phyloP scores from a whole-genome alignment of 768 basidiomycete species.

The Mycena crocata region DNA sequence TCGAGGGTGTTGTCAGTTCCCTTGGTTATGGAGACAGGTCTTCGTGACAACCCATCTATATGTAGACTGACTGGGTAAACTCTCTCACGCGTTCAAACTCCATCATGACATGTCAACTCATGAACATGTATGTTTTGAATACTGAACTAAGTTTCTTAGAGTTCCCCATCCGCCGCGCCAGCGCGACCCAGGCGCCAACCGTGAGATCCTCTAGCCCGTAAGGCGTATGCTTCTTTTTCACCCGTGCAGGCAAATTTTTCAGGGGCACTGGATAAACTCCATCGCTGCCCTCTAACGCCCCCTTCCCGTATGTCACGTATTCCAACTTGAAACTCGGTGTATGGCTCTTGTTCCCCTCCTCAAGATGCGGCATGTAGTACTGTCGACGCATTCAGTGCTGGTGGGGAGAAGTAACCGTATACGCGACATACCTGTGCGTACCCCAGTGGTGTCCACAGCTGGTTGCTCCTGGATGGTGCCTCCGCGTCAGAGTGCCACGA shows the following conservation, averaged over 20 bases:
- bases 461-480: constrained; percentile 79
- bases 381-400: constrained; percentile 49
- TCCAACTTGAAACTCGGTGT: constrained; percentile 79
- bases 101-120: neutral
- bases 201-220: constrained; percentile 85
- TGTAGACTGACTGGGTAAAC: neutral
- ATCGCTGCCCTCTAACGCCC: constrained; percentile 35
- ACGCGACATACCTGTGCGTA: constrained; percentile 88
- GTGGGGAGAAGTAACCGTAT: too few species aligned
- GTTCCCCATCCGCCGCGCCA: constrained; percentile 73
- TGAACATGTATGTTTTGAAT: constrained; percentile 49
- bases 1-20: too few species aligned
- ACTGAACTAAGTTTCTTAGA: constrained; percentile 67
- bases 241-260: constrained; percentile 62
- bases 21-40: too few species aligned
- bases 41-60: neutral
- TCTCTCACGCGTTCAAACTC: neutral
- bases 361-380: constrained; percentile 76
- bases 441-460: constrained; percentile 78
- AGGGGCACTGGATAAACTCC: constrained; percentile 65
- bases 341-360: constrained; percentile 56
- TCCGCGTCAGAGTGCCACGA: constrained; percentile 70
- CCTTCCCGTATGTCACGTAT: constrained; percentile 75
- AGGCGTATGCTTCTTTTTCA: constrained; percentile 68
- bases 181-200: constrained; percentile 75